Evolutionary conservation across 345 rosid species (phyloP), one percentile per base, ranked within the genome.

Genomic region (Lepidium sativum): DNA sequence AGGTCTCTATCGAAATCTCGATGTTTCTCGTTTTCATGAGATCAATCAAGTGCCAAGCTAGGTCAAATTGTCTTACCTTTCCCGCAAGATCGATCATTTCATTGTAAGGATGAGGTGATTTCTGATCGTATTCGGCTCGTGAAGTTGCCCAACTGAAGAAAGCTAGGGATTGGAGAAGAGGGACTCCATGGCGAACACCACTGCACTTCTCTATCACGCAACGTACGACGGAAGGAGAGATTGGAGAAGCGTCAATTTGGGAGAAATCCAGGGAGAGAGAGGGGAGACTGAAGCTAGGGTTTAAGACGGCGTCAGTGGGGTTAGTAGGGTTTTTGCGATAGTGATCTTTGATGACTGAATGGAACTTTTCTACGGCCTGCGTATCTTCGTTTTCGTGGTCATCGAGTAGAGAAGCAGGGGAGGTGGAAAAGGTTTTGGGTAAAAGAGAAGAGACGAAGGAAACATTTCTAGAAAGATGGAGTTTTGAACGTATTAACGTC

Each of bases 81-180:
- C 99, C 99, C 0, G 92, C 72, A 12, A 90, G 87, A 54, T 79
- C 83, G 77, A 90, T 68, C 92, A 94, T 86, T 72, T 88, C 91
- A 78, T 87, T 81, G 91, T 88, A 88, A 14, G 86, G 83, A 16
- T 70, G 90, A 1, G 91, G 77, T 1, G 86, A 68, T 5, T 16
- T 54, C 15, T 76, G 80, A 12, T 68, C 55, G 51, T 72, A 80
- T 0, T 45, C 77, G 58, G 68, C 75, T 17, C 54, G 81, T 34
- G 81, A 40, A 3, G 84, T 72, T 25, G 83, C 87, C 96, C 96
- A 94, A 60, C 88, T 86, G 91, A 94, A 94, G 80, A 94, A 94
- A 0, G 92, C 75, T 10, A 90, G 76, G 16, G 86, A 60, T 38
- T 84, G 95, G 72, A 45, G 77, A 67, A 90, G 72, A 8, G 97